phyloP scores from a whole-genome alignment of 2,329 filamentous ascomycete genomes.

The Raffaelea albimanens region DNA sequence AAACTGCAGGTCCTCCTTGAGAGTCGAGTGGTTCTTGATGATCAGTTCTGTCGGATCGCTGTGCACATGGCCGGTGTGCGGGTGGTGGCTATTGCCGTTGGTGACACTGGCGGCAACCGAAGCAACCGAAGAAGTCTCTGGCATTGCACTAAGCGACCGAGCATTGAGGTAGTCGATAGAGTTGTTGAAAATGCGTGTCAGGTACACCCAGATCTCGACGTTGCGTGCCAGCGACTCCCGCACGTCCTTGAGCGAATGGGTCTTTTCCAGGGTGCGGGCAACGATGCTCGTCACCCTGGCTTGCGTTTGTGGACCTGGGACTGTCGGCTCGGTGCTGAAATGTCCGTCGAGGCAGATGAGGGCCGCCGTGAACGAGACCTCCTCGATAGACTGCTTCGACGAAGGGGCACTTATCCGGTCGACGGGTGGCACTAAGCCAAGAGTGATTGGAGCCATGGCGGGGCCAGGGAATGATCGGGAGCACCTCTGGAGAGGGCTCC shows the following conservation, averaged over 20 bases:
- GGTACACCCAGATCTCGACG: constrained; percentile 56
- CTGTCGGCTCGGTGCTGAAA: constrained; percentile 45
- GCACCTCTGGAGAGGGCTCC: no score
- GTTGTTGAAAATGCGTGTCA: constrained; percentile 51
- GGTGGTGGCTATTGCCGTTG: constrained; percentile 22
- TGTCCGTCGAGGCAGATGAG: constrained; percentile 54
- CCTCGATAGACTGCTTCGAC: constrained; percentile 45
- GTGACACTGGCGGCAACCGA: constrained; percentile 20
- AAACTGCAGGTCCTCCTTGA: constrained; percentile 54
- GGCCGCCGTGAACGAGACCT: constrained; percentile 51
- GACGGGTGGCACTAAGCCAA: constrained; percentile 13
- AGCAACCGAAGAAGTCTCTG: constrained; percentile 43
- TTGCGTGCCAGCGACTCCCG: constrained; percentile 54
- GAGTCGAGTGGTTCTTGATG: constrained; percentile 49
- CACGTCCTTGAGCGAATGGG: constrained; percentile 50
- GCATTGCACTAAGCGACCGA: constrained; percentile 47
- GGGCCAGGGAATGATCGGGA: neutral
- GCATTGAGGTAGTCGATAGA: constrained; percentile 52
- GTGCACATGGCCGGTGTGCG: constrained; percentile 3
- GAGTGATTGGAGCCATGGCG: constrained; percentile 14
- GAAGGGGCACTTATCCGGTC: constrained; percentile 15
- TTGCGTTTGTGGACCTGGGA: constrained; percentile 44
- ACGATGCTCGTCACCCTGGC: constrained; percentile 48
- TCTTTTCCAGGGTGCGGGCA: constrained; percentile 53
- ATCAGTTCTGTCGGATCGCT: constrained; percentile 52